Conservation (phyloP, 2,329 filamentous ascomycete genomes). For the Colletotrichum tabaci region DNA sequence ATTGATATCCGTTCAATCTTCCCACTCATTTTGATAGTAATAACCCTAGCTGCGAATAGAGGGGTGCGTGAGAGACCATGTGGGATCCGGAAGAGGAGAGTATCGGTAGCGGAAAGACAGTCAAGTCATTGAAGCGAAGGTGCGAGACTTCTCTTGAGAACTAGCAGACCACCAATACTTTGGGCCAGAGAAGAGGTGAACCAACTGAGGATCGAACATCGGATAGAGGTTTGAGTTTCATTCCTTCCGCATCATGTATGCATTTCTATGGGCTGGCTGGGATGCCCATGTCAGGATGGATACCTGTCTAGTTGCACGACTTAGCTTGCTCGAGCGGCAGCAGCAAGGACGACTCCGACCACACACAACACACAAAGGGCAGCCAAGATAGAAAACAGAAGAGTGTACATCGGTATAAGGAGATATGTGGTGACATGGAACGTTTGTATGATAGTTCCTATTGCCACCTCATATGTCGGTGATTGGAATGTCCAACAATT, state of each 20-base stretch:
- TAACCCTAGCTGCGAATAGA: not conserved
- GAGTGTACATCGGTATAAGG: not conserved
- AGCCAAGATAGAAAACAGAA: not conserved
- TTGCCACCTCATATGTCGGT: not conserved
- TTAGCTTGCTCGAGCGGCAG: not conserved
- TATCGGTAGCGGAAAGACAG: not conserved
- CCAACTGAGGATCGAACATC: not conserved
- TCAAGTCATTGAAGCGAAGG: not conserved
- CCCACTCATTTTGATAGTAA: constrained; percentile 3
- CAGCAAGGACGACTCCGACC: not conserved
- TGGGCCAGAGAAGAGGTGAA: not conserved
- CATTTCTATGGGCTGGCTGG: not conserved
- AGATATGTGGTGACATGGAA: constrained; percentile 3
- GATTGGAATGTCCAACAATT: not conserved
- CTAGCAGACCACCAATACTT: not conserved
- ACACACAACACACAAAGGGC: not conserved
- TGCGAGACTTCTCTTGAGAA: not conserved
- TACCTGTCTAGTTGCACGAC: not conserved
- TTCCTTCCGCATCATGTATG: not conserved
- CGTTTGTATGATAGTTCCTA: constrained; percentile 15
- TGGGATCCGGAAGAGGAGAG: not conserved
- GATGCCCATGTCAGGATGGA: not conserved
- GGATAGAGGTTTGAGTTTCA: not conserved
- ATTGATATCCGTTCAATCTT: not conserved
- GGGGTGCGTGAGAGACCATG: not conserved